Base-by-base conservation (phyloP, 306 rosid species). In the Quercus alba region DNA sequence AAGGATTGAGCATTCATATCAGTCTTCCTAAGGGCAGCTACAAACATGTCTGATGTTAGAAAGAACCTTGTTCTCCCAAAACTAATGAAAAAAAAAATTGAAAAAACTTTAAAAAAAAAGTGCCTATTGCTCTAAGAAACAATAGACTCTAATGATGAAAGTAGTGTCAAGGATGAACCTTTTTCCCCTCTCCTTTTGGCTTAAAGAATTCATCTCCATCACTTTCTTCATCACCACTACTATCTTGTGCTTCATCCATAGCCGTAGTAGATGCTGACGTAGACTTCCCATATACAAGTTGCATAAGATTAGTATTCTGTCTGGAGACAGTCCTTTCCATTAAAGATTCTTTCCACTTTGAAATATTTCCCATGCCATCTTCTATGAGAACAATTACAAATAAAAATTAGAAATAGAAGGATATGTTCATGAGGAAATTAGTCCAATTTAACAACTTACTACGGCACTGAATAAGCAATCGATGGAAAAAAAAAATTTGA, bases 311-410 rank as follows among this genome's bases (percentile, higher is more conserved):
- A 76, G 86, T 77, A 70, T 79, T 70, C 83, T 88, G 89, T 71
- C 83, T 87, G 18, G 88, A 85, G 70, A 63, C 67, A 15, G 94
- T 76, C 86, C 90, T 90, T 81, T 90, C 88, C 13, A 79, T 78
- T 88, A 93, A 83, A 70, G 88, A 78, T 75, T 95, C 94, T 77
- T 93, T 95, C 98, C 99, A 95, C 87, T 87, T 91, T 61, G 98
- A 88, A 76, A 83, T 89, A 82, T 93, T 93, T 73, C 97, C 98
- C 86, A 84, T 61, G 73, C 41, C 88, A 72, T 85, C 88, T 80
- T 84, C 86, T 78, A 78, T 15, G 54, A 71, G 63, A 59, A 75
- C 75, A 44, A 72, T 14, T 51, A 64, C 54, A n/a, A 25, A 57
- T 35, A 59, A 55, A 23, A 77, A 61, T 86, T 72, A 86, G 80